A percentile compares a stretch with the other conserved stretches of the same genome.
These are phyloP conservation scores for Diaporthe destruens DNA, from an alignment of 2,329 filamentous ascomycete species.

Conservation along the genomic window DNA sequence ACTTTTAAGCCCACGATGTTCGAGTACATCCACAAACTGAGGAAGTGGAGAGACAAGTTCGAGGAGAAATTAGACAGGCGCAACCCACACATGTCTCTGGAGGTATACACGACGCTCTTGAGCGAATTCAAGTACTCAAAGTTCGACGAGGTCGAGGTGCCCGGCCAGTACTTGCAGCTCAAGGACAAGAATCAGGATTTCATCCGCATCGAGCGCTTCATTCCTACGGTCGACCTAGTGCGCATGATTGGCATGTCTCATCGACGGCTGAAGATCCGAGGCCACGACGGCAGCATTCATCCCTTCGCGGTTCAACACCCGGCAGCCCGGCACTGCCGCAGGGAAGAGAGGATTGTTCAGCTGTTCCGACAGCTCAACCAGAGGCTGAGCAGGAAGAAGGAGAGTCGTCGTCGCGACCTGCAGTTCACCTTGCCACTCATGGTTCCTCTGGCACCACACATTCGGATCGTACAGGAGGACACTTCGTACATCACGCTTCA, in stretches of 20 bases:
- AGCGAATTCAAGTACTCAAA: conserved; percentile 98
- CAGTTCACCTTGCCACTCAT: conserved; percentile 97
- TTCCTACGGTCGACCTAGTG: conserved; percentile 94
- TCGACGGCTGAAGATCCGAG: conserved; percentile 92
- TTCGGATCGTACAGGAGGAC: conserved; percentile 96
- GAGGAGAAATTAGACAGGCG: conserved; percentile 96
- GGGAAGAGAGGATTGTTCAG: conserved; percentile 95
- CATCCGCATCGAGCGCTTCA: conserved; percentile 94
- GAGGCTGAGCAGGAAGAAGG: conserved; percentile 90
- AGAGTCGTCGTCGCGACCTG: conserved; percentile 91
- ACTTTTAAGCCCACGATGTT: conserved; percentile 95
- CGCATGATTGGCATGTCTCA: conserved; percentile 92
- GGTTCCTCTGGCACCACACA: conserved; percentile 93
- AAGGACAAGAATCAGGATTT: conserved; percentile 99
- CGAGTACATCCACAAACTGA: conserved; percentile 97
- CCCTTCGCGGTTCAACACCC: conserved; percentile 97
- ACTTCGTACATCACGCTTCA: conserved; percentile 94
- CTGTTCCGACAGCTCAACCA: conserved; percentile 98
- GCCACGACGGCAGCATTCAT: conserved; percentile 97
- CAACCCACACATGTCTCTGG: conserved; percentile 78
- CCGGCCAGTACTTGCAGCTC: conserved; percentile 95
- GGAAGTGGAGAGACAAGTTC: conserved; percentile 96
- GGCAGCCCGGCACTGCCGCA: conserved; percentile 88
- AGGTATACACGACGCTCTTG: conserved; percentile 88
- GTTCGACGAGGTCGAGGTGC: conserved; percentile 98